A percentile compares a stretch with the other conserved stretches of the same genome.
Evolutionary conservation across 257 asterid genomes (phyloP).

Genomic region (Ilex asprella): DNA sequence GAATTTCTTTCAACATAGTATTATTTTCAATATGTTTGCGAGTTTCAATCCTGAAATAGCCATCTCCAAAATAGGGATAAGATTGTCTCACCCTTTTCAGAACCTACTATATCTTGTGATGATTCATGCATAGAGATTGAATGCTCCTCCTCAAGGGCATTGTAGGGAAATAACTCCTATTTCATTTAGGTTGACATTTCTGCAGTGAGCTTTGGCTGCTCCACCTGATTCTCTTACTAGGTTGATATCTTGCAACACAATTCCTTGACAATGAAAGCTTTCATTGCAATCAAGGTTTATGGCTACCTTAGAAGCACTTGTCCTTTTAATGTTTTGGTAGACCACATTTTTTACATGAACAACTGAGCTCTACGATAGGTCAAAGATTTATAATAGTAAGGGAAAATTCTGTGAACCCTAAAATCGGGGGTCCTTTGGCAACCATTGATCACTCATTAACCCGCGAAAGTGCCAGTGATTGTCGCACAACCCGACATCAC

Average conservation of each 20-base stretch:
- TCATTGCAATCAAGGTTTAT: constrained; percentile 49
- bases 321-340: constrained; percentile 58
- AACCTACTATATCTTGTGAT: no score
- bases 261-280: constrained; percentile 52
- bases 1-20: no score
- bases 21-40: no score
- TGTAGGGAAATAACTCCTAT: constrained; percentile 42
- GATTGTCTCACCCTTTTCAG: no score
- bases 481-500: no score
- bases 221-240: constrained; percentile 24
- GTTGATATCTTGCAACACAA: constrained; percentile 49
- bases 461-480: no score
- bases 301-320: constrained; percentile 55
- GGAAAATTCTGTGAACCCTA: no score
- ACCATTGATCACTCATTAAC: no score
- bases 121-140: no score
- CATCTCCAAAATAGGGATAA: no score
- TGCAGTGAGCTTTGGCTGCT: constrained; percentile 43
- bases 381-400: neutral
- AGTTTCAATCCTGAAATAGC: no score
- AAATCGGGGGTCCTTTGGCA: no score
- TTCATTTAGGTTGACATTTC: constrained; percentile 29
- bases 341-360: constrained; percentile 52
- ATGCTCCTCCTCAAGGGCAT: constrained; percentile 24
- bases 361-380: constrained; percentile 34